Percentiles rank a stretch among this genome's conserved stretches.
Conservation (phyloP, 441 rosid species). For the Adansonia madagascariensis region DNA sequence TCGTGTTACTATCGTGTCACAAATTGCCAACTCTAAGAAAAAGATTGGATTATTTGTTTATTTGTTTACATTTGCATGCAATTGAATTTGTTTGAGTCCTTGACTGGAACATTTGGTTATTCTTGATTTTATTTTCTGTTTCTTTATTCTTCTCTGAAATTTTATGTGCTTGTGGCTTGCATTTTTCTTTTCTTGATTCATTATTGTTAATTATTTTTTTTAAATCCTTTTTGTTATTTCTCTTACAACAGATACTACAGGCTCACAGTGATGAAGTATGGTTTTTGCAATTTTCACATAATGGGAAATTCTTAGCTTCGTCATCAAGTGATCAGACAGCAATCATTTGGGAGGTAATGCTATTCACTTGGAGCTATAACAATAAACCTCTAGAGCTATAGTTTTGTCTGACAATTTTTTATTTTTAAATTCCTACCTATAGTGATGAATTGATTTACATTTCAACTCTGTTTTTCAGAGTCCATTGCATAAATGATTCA, state of each 20-base stretch:
- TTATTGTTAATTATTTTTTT: constrained; percentile 1
- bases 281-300: constrained; percentile 78
- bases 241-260: constrained; percentile 54
- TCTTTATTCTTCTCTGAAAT: background rate
- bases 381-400: background rate
- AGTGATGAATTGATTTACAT: constrained; percentile 1
- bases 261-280: constrained; percentile 73
- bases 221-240: constrained; percentile 18
- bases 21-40: background rate
- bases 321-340: constrained; percentile 61
- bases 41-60: background rate
- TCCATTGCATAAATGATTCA: constrained; percentile 9
- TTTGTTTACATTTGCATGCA: background rate
- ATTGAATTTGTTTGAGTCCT: constrained; percentile 1
- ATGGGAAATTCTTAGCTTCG: constrained; percentile 75
- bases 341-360: constrained; percentile 75
- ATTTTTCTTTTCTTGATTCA: constrained; percentile 12
- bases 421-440: background rate
- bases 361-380: constrained; percentile 18
- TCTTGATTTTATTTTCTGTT: background rate
- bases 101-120: constrained; percentile 15
- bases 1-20: background rate
- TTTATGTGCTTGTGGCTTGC: background rate
- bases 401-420: background rate
- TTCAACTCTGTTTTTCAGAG: constrained; percentile 3